Percentiles rank a stretch among this genome's conserved stretches.
phyloP scores from a whole-genome alignment of 164 flowering plant genomes.

The Cinnamomum micranthum region DNA sequence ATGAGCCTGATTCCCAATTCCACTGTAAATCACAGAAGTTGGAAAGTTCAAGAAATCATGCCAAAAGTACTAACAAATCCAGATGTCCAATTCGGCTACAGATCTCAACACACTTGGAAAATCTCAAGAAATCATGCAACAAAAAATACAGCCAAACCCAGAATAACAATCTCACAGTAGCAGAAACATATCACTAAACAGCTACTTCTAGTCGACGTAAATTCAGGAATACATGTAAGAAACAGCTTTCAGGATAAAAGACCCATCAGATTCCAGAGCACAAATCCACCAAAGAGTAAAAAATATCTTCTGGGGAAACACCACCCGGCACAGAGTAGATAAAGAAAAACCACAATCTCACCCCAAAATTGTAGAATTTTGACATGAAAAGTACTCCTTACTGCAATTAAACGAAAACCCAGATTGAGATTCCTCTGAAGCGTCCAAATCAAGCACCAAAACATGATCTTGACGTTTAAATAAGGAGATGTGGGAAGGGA shows the following conservation, averaged over 20 bases:
- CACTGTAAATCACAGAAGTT: not conserved
- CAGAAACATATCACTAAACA: not conserved
- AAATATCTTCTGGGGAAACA: not conserved
- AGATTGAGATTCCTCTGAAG: constrained; percentile 19
- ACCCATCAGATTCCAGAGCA: not conserved
- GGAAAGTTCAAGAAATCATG: not conserved
- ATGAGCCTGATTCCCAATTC: not conserved
- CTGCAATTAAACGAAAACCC: constrained; percentile 23
- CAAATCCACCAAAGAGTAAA: not conserved
- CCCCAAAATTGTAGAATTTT: not conserved
- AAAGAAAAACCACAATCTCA: not conserved
- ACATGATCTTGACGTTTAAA: constrained; percentile 7
- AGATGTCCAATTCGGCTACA: not conserved
- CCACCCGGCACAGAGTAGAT: not conserved
- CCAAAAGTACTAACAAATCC: not conserved
- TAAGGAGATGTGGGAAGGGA: constrained; percentile 1
- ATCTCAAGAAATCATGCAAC: not conserved
- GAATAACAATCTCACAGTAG: not conserved
- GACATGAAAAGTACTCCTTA: constrained; percentile 6
- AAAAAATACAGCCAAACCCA: not conserved
- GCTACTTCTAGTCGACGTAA: not conserved
- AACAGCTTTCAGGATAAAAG: not conserved
- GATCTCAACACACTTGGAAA: not conserved
- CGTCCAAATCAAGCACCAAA: constrained; percentile 20
- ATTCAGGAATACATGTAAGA: not conserved